A percentile compares a stretch with the other conserved stretches of the same genome.
Evolutionary conservation across 2,329 filamentous ascomycete genomes (phyloP).

Genomic region (Alternaria arborescens): DNA sequence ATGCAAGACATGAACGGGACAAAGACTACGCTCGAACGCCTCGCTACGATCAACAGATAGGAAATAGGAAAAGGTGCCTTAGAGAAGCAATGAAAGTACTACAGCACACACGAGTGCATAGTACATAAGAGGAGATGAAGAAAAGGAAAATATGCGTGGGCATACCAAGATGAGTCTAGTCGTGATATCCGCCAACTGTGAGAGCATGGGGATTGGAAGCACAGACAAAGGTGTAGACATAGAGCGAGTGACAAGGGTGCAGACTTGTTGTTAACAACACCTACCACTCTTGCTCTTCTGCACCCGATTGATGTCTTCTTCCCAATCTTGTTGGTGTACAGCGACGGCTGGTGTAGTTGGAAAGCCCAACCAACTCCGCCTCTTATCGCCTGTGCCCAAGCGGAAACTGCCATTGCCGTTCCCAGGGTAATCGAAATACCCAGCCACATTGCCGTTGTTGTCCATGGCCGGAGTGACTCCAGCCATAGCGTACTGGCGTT

Average conservation of each 20-base stretch:
- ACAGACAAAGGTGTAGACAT: background rate
- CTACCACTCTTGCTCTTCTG: conserved; percentile 46
- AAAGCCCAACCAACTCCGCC: conserved; percentile 72
- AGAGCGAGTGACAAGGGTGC: background rate
- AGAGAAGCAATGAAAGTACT: background rate
- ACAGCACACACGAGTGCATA: background rate
- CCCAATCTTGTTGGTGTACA: conserved; percentile 44
- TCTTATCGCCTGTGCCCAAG: conserved; percentile 66
- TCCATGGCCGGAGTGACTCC: conserved; percentile 56
- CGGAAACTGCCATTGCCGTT: conserved; percentile 67
- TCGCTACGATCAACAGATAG: background rate
- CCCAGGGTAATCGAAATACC: conserved; percentile 60
- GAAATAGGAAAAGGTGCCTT: background rate
- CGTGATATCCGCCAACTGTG: conserved; percentile 4
- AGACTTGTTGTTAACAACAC: conserved; percentile 40
- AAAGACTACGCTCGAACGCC: background rate
- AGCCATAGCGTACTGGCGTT: conserved; percentile 54
- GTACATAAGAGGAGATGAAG: background rate
- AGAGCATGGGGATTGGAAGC: background rate
- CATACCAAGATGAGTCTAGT: conserved; percentile 25
- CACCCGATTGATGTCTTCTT: conserved; percentile 42
- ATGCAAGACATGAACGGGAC: background rate
- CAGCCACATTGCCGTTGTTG: conserved; percentile 43
- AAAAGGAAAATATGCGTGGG: conserved; percentile 10
- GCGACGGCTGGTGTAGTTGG: conserved; percentile 56